Percentiles rank a stretch among this genome's conserved stretches.
These are phyloP conservation scores for Boletales sp. DNA, from an alignment of 768 basidiomycete genomes.

Conservation along the genomic window DNA sequence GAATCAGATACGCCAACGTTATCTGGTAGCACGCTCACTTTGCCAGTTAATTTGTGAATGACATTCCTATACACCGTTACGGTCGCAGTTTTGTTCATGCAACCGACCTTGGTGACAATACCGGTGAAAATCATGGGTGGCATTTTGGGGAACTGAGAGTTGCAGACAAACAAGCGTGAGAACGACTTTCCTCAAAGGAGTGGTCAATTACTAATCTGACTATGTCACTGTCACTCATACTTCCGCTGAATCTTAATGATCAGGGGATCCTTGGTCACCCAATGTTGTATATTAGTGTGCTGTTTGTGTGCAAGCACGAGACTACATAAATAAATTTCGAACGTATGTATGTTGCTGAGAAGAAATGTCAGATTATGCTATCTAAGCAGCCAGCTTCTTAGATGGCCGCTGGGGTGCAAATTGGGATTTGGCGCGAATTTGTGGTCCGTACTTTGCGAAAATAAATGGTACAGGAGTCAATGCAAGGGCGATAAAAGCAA, in stretches of 20 bases:
- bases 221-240: too few relatives aligned
- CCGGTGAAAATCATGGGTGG: constrained; percentile 77
- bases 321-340: too few relatives aligned
- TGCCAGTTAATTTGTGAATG: constrained; percentile 70
- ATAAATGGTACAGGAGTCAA: constrained; percentile 54
- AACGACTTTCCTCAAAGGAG: too few relatives aligned
- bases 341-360: too few relatives aligned
- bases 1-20: background rate
- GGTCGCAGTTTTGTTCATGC: constrained; percentile 82
- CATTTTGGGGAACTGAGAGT: constrained; percentile 39
- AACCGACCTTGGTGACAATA: constrained; percentile 74
- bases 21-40: constrained; percentile 44
- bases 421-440: constrained; percentile 40
- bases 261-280: too few relatives aligned
- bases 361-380: background rate
- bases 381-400: constrained; percentile 8
- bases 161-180: too few relatives aligned
- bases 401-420: constrained; percentile 34
- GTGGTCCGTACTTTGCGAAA: constrained; percentile 42
- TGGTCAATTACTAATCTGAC: too few relatives aligned
- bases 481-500: constrained; percentile 48
- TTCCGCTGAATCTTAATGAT: too few relatives aligned
- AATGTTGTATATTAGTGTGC: too few relatives aligned
- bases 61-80: constrained; percentile 76
- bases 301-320: too few relatives aligned